Evolutionary conservation across 768 basidiomycete genomes (phyloP).

Genomic region (Dioszegia hungarica): DNA sequence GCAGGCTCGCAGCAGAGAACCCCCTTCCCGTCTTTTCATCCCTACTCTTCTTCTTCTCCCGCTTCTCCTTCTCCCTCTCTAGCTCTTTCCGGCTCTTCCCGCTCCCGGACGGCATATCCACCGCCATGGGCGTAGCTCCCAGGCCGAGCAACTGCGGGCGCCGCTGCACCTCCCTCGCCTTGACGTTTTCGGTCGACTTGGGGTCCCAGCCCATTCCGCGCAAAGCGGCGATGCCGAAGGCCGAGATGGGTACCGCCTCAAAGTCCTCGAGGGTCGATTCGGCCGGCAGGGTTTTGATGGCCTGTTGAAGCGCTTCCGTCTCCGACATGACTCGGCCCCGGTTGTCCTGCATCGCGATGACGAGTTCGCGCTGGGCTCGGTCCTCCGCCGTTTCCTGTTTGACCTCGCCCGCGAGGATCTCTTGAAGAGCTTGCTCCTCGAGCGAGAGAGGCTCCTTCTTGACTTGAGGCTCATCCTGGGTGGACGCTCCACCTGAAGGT

Average conservation of each 20-base stretch:
- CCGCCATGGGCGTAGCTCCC: constrained; percentile 79
- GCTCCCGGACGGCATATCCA: constrained; percentile 59
- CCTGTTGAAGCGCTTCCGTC: constrained; percentile 75
- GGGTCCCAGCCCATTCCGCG: constrained; percentile 94
- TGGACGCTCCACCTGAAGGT: not conserved
- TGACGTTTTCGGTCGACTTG: constrained; percentile 57
- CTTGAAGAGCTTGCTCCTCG: constrained; percentile 74
- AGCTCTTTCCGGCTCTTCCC: constrained; percentile 22
- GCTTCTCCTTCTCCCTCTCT: constrained; percentile 10
- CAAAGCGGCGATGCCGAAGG: constrained; percentile 87
- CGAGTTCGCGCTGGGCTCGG: constrained; percentile 56
- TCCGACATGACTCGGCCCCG: constrained; percentile 58
- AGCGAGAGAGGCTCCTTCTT: constrained; percentile 54
- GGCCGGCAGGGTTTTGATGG: constrained; percentile 64
- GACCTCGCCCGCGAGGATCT: constrained; percentile 60
- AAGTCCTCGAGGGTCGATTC: constrained; percentile 77
- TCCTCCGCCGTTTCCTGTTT: constrained; percentile 44
- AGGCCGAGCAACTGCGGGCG: constrained; percentile 86
- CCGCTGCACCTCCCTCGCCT: constrained; percentile 75
- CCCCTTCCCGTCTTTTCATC: constrained; percentile 60
- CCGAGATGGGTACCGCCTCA: constrained; percentile 79
- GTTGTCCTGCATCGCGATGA: constrained; percentile 50
- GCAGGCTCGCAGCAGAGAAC: constrained; percentile 62
- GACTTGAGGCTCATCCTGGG: not conserved
- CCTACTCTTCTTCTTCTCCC: constrained; percentile 46